Percentiles rank a stretch among this genome's conserved stretches.
These are phyloP conservation scores for Patellifolia procumbens DNA, from an alignment of 179 eudicot species.

Conservation along the genomic window DNA sequence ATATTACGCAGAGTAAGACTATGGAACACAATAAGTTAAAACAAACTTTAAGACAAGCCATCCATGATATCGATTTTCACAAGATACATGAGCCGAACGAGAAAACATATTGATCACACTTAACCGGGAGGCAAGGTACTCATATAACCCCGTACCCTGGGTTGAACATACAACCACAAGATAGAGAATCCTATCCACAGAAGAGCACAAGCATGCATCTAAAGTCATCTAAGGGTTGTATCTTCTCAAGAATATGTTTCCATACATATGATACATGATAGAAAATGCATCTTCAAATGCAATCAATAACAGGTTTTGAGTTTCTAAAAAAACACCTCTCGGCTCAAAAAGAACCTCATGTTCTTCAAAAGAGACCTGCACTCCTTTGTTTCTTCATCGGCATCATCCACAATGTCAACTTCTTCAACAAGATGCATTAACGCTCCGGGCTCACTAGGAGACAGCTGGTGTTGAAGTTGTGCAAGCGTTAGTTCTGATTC, in stretches of 20 bases:
- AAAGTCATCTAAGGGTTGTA: neutral
- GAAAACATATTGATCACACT: too few species aligned
- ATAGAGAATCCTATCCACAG: neutral
- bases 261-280: neutral
- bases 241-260: neutral
- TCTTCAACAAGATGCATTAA: conserved; percentile 81
- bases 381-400: conserved; percentile 71
- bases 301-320: too few species aligned
- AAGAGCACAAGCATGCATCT: neutral
- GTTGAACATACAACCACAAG: neutral
- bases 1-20: neutral
- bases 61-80: neutral
- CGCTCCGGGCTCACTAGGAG: conserved; percentile 76
- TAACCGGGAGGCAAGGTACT: too few species aligned
- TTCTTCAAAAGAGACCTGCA: conserved; percentile 74
- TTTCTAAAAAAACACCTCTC: conserved; percentile 58
- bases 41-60: neutral
- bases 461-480: conserved; percentile 92
- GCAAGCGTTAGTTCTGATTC: conserved; percentile 85
- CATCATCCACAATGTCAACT: conserved; percentile 57
- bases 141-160: too few species aligned
- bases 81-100: neutral
- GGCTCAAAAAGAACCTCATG: conserved; percentile 78
- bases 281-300: neutral
- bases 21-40: neutral